Evolutionary conservation across 352 stramenopile species (phyloP).

Genomic region (Peronospora belbahrii): DNA sequence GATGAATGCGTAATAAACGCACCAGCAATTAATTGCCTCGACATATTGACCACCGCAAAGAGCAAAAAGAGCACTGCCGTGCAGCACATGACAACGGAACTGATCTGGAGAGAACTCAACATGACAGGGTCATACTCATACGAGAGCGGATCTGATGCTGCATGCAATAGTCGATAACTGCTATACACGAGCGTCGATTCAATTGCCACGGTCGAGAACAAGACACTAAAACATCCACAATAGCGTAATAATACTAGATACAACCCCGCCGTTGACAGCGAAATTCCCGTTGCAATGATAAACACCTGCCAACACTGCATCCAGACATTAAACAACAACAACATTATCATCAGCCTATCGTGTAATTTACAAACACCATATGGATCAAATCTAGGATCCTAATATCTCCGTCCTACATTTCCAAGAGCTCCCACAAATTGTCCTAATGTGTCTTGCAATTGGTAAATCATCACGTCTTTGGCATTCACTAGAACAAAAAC

Average conservation of each 20-base stretch:
- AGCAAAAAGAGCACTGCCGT: conserved; percentile 59
- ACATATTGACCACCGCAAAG: conserved; percentile 54
- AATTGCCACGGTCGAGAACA: conserved; percentile 57
- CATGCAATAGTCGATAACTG: conserved; percentile 48
- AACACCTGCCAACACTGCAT: conserved; percentile 60
- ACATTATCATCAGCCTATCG: too few species aligned
- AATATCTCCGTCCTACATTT: conserved; percentile 34
- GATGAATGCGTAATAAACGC: conserved; percentile 76
- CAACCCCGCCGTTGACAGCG: conserved; percentile 42
- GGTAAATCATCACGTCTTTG: conserved; percentile 48
- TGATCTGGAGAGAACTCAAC: conserved; percentile 62
- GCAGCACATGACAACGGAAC: conserved; percentile 46
- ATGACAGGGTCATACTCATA: conserved; percentile 60
- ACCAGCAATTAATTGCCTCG: conserved; percentile 52
- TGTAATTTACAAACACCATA: too few species aligned
- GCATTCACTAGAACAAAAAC: conserved; percentile 29
- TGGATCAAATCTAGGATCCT: too few species aligned
- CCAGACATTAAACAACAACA: not conserved
- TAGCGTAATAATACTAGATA: conserved; percentile 67
- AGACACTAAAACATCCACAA: conserved; percentile 63
- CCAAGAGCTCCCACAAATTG: conserved; percentile 71
- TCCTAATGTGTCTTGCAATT: conserved; percentile 65
- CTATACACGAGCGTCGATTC: conserved; percentile 55
- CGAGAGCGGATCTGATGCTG: conserved; percentile 37
- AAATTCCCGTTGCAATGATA: conserved; percentile 52